A percentile compares a stretch with the other conserved stretches of the same genome.
phyloP scores from a whole-genome alignment of 1,284 basidiomycete species.

The Fomitiporia mediterranea region DNA sequence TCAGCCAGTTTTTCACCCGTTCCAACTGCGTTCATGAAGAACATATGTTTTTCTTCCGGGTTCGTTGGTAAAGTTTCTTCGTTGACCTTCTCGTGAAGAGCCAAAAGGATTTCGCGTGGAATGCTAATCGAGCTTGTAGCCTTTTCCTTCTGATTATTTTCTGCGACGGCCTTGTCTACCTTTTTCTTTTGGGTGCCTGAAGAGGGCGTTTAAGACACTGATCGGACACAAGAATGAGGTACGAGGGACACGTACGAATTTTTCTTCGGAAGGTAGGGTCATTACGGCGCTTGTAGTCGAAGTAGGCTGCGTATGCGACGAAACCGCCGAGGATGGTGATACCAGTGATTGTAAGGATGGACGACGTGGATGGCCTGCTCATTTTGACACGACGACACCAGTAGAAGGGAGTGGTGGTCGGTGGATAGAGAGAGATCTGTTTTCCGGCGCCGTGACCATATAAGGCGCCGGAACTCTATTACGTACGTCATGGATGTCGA shows the following conservation, averaged over 20 bases:
- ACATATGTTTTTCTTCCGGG: slow-evolving; percentile 76
- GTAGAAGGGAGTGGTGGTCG: neutral
- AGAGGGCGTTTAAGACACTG: slow-evolving; percentile 9
- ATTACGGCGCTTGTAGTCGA: slow-evolving; percentile 92
- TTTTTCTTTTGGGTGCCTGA: slow-evolving; percentile 90
- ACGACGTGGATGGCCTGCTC: slow-evolving; percentile 25
- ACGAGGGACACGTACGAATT: slow-evolving; percentile 60
- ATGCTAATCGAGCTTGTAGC: slow-evolving; percentile 34
- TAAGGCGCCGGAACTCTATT: neutral
- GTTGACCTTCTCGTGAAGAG: slow-evolving; percentile 53
- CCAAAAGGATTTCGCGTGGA: slow-evolving; percentile 52
- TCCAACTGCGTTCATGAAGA: slow-evolving; percentile 88
- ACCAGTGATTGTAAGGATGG: slow-evolving; percentile 55
- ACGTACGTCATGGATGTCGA: neutral
- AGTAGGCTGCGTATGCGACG: slow-evolving; percentile 83
- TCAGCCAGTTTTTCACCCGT: slow-evolving; percentile 82
- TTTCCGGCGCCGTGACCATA: neutral
- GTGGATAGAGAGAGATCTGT: neutral
- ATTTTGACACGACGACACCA: slow-evolving; percentile 11
- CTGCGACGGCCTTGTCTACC: slow-evolving; percentile 70
- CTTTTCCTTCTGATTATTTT: slow-evolving; percentile 58
- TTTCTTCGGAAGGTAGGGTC: slow-evolving; percentile 85
- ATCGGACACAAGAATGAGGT: neutral
- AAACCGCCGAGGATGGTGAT: slow-evolving; percentile 59
- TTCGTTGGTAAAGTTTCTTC: slow-evolving; percentile 60